Evolutionary conservation across 495 filamentous ascomycete species (phyloP).

Genomic region (Penicillium longicatenatum): DNA sequence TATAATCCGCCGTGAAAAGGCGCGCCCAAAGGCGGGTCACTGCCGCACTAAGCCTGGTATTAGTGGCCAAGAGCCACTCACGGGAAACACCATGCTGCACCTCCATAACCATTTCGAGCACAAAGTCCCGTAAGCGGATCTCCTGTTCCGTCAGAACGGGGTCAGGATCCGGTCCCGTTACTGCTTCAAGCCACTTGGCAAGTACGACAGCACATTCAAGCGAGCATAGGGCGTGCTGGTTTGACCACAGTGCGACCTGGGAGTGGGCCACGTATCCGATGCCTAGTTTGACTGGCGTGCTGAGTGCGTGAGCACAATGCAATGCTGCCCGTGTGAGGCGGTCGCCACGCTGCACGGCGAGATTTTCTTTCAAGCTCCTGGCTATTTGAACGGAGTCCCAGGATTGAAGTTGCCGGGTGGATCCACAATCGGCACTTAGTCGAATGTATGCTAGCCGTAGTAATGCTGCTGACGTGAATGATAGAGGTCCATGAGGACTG

Average conservation of each 20-base stretch:
- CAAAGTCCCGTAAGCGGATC: slow-evolving; percentile 58
- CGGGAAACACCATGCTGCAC: slow-evolving; percentile 58
- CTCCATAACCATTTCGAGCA: slow-evolving; percentile 69
- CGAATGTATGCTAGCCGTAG: slow-evolving; percentile 67
- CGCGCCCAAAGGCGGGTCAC: slow-evolving; percentile 69
- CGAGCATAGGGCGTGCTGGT: slow-evolving; percentile 69
- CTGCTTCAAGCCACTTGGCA: slow-evolving; percentile 53
- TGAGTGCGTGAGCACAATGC: slow-evolving; percentile 69
- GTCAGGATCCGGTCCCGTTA: slow-evolving; percentile 35
- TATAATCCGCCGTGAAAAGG: slow-evolving; percentile 66
- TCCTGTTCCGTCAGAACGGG: slow-evolving; percentile 56
- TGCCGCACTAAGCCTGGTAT: slow-evolving; percentile 61
- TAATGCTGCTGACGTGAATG: slow-evolving; percentile 68
- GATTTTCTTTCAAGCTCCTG: slow-evolving; percentile 57
- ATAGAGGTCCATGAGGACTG: slow-evolving; percentile 58
- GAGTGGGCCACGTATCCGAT: slow-evolving; percentile 70
- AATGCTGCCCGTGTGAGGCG: slow-evolving; percentile 61
- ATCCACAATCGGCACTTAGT: slow-evolving; percentile 65
- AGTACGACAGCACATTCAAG: slow-evolving; percentile 71
- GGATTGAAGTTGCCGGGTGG: slow-evolving; percentile 61
- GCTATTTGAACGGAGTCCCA: slow-evolving; percentile 63
- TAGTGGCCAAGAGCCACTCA: slow-evolving; percentile 50
- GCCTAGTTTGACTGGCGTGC: slow-evolving; percentile 66
- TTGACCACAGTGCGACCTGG: slow-evolving; percentile 69
- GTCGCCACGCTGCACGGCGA: slow-evolving; percentile 57